These are phyloP conservation scores for Herpomyces periplanetae DNA, from an alignment of 2,329 filamentous ascomycete species.

Conservation along the genomic window DNA sequence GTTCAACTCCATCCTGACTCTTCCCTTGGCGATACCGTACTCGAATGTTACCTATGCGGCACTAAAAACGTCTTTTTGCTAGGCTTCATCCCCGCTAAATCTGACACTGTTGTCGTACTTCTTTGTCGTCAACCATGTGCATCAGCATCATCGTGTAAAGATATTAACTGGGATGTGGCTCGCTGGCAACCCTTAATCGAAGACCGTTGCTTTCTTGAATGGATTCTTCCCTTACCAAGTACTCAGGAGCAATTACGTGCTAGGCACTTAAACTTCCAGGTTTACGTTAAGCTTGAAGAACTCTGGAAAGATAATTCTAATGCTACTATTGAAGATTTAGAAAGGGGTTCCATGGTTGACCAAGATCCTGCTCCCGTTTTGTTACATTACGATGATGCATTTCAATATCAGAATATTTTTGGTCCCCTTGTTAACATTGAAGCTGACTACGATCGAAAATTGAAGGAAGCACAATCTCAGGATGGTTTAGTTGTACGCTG, in stretches of 20 bases:
- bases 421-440: conserved; percentile 94
- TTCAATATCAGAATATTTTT: conserved; percentile 95
- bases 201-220: conserved; percentile 67
- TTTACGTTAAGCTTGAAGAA: conserved; percentile 83
- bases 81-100: conserved; percentile 92
- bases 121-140: conserved; percentile 88
- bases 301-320: conserved; percentile 87
- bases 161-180: conserved; percentile 98
- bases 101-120: conserved; percentile 83
- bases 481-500: conserved; percentile 76
- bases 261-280: conserved; percentile 59
- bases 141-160: conserved; percentile 71
- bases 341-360: conserved; percentile 63
- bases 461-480: conserved; percentile 91
- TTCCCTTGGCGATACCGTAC: conserved; percentile 62
- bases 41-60: conserved; percentile 96
- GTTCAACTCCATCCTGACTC: conserved; percentile 83
- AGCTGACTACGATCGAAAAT: conserved; percentile 90
- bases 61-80: conserved; percentile 97
- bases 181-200: conserved; percentile 92
- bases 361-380: conserved; percentile 79
- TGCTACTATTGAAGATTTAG: conserved; percentile 58
- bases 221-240: conserved; percentile 58
- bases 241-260: conserved; percentile 88
- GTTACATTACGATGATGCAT: conserved; percentile 78